Evolutionary conservation across 225 moss, liverwort and hornwort genomes (phyloP).

Genomic region (Pseudisothecium myosuroides): DNA sequence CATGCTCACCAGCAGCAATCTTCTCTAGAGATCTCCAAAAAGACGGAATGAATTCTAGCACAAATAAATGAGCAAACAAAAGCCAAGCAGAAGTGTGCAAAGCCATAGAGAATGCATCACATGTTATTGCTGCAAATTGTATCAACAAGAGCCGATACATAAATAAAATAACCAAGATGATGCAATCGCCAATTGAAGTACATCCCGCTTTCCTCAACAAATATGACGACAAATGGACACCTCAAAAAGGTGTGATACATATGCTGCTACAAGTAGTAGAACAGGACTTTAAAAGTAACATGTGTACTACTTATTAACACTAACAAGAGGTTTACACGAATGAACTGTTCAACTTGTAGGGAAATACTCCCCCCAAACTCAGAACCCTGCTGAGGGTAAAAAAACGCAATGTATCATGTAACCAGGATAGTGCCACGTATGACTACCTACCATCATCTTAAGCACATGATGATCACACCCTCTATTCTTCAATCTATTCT

Average conservation of each 20-base stretch:
- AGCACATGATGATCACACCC: slow-evolving; percentile 27
- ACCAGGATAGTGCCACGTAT: slow-evolving; percentile 17
- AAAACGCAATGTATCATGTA: neutral
- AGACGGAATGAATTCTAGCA: neutral
- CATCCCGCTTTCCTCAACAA: slow-evolving; percentile 12
- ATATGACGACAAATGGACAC: slow-evolving; percentile 16
- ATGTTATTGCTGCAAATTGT: neutral
- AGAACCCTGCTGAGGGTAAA: neutral
- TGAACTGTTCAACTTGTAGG: slow-evolving; percentile 1
- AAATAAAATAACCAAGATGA: slow-evolving; percentile 10
- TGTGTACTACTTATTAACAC: slow-evolving; percentile 27
- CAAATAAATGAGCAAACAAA: neutral
- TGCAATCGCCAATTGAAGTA: slow-evolving; percentile 6
- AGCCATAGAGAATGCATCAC: neutral
- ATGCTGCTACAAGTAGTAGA: slow-evolving; percentile 21
- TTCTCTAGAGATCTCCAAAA: neutral
- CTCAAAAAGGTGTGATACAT: slow-evolving; percentile 20
- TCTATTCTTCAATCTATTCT: slow-evolving; percentile 3
- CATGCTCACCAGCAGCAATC: neutral
- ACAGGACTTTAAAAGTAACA: neutral
- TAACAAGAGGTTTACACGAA: slow-evolving; percentile 16
- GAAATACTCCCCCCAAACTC: slow-evolving; percentile 2
- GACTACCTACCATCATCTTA: slow-evolving; percentile 20
- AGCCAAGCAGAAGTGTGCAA: neutral
- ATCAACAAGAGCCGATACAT: slow-evolving; percentile 11